Evolutionary conservation across 2,329 filamentous ascomycete genomes (phyloP).

Genomic region (Aspergillus sp.): DNA sequence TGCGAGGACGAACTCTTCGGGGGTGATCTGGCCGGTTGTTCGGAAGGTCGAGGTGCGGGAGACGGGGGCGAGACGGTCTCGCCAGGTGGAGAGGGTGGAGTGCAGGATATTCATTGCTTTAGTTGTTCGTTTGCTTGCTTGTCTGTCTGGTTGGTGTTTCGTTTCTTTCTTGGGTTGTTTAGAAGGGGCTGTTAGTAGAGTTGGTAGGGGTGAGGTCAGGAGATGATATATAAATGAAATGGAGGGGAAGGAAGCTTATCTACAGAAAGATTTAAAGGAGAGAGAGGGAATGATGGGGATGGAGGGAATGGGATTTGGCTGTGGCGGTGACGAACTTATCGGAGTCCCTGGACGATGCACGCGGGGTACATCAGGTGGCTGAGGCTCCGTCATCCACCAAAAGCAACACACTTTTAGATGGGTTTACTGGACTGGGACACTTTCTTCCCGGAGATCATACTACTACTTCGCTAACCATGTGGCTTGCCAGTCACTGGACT

Average conservation of each 20-base stretch:
- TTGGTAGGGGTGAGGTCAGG: not conserved
- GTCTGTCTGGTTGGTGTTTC: not conserved
- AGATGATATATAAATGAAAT: not conserved
- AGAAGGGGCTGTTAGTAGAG: not conserved
- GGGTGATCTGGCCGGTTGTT: conserved; percentile 90
- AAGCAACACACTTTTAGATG: too few species aligned
- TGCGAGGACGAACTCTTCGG: conserved; percentile 92
- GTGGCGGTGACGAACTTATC: not conserved
- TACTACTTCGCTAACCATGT: not conserved
- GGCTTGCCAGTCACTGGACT: not conserved
- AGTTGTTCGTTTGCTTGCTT: not conserved
- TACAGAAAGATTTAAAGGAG: not conserved
- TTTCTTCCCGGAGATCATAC: not conserved
- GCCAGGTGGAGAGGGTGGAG: conserved; percentile 86
- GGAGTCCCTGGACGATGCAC: conserved; percentile 3
- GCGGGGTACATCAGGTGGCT: conserved; percentile 25
- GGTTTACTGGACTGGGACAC: not conserved
- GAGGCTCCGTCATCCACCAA: conserved; percentile 14
- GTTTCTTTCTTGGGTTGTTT: not conserved
- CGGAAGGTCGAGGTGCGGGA: conserved; percentile 91
- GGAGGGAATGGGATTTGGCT: not conserved
- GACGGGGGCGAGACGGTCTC: conserved; percentile 88
- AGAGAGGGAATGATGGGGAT: not conserved
- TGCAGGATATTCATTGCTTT: conserved; percentile 80
- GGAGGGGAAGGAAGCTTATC: not conserved